Base-by-base conservation (phyloP, 768 basidiomycete genomes). In the Hypholoma fasciculare region DNA sequence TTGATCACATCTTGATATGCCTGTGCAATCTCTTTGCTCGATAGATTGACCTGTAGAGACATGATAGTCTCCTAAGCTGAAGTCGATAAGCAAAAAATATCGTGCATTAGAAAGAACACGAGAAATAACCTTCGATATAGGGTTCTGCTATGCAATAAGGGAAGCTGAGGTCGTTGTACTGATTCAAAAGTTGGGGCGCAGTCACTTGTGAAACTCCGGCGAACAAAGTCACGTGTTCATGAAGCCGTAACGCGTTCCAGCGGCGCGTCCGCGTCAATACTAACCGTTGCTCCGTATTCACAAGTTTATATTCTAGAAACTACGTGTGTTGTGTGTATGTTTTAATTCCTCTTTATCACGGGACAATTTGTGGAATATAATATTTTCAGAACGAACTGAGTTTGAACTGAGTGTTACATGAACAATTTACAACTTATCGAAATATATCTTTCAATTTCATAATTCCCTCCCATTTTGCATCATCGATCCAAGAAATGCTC, bases 31-130 rank as follows among this genome's bases (percentile, higher is more conserved):
- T 90, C 90, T 67, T 72, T 82, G 71, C 85, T 84, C 19, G 90
- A 85, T 67, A 93, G 77, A 74, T 91, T 93, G 64, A 92, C 77
- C 70, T 90, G 89, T 9, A 91, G 78, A 69, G 90, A 92, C 91
- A 92, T 92, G 51, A 49, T 46, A 54, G 61, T 56, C 60, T 20
- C 27, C 39, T 47, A 7, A 20, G 30, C 2, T 40, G 6, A 9
- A 39, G 13, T 17, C 11, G 36, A 17, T 36, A 16, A 57, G 30
- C 20, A n/a, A 37, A 48, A 11, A 13, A 37, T 30, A 2, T 9
- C 17, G 34, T 34, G n/a, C 19, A 34, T 34, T 34, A 9, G 30
- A 34, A 9, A 9, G 30, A 34, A 34, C 30, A 34, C 30, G 30
- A 34, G 7, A 34, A 34, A 34, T 7, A 1, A 12, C 19, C 27